Base-by-base conservation (phyloP, 805 yeast genomes). In the Saccharomycopsis fibuligera region DNA sequence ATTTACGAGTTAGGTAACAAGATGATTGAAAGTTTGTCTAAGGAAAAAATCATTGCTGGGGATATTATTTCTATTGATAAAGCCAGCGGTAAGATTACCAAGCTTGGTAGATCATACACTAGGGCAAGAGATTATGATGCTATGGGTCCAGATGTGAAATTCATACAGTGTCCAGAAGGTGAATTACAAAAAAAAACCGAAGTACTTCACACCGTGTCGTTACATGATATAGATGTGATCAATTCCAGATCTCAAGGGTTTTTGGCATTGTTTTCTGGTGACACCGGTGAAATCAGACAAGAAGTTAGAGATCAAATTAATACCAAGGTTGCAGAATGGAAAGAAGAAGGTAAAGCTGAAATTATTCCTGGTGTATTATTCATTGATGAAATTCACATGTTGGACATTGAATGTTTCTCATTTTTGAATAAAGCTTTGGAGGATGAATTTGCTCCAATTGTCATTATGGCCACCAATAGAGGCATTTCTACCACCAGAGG, bases 161-260 rank as follows among this genome's bases (percentile, higher is more conserved):
- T 93, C 65, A 96, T 93, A 50, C 97, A 93, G 68, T 85, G 96
- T 64, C 99, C 99, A 35, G 97, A 93, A 65, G 99, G 99, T 49
- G 99, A 93, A 72, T 78, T 93, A 62, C 99, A 93, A 70, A 86
- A 87, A 63, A 81, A 97, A 61, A 88, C 87, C 63, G 95, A 89
- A 62, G 95, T 89, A 31, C 96, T 90, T 31, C 99, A 93, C 68
- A 95, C 96, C 1, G 97, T 93, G n/a, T 87, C 97, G 1, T 73
- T 93, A 58, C 98, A 93, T 68, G 99, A 93, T 67, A 86, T 93
- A 58, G 99, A 93, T 68, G 96, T 91, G 47, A 95, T 95, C 63
- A 93, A 93, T 69, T 89, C 98, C 14, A 82, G 96, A 65, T 90
- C 96, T 17, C 99, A 93, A 68, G 99, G 99, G 27, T 95, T 95